Conservation (phyloP, 345 rosid species). For the Sisymbrium irio region DNA sequence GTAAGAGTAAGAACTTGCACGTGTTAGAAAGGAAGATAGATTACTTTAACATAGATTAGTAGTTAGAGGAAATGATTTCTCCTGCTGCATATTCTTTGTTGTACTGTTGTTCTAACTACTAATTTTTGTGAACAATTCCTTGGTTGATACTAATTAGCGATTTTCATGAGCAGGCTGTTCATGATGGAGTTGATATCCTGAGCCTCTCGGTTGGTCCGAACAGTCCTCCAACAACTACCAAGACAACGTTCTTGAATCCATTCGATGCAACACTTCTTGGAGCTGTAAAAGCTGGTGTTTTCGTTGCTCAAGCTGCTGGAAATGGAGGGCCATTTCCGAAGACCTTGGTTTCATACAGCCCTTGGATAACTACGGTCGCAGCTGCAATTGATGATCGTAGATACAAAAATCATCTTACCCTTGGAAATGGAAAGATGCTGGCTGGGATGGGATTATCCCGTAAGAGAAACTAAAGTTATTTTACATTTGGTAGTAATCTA, state of each 20-base stretch:
- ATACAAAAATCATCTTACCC: conserved; percentile 79
- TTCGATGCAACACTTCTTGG: conserved; percentile 97
- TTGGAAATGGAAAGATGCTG: conserved; percentile 84
- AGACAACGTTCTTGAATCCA: conserved; percentile 87
- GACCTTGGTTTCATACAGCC: conserved; percentile 91
- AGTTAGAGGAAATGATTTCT: background rate
- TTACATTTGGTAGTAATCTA: background rate
- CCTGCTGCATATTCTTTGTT: background rate
- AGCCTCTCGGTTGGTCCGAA: conserved; percentile 97
- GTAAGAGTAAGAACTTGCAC: conserved; percentile 36
- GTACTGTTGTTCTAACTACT: background rate
- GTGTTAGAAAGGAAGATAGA: background rate
- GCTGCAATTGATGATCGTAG: conserved; percentile 96
- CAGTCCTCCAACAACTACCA: conserved; percentile 86
- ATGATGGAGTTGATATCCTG: conserved; percentile 96
- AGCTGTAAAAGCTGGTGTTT: conserved; percentile 96
- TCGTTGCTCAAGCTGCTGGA: conserved; percentile 99
- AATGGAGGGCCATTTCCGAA: conserved; percentile 98
- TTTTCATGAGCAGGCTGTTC: conserved; percentile 75
- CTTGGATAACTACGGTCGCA: conserved; percentile 94
- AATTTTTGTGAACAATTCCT: background rate
- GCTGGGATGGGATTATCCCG: conserved; percentile 87
- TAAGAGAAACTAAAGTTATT: conserved; percentile 36
- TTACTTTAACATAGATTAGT: background rate
- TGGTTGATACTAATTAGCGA: background rate